Evolutionary conservation across 768 basidiomycete genomes (phyloP).

Genomic region (Boletus vermiculosoides): DNA sequence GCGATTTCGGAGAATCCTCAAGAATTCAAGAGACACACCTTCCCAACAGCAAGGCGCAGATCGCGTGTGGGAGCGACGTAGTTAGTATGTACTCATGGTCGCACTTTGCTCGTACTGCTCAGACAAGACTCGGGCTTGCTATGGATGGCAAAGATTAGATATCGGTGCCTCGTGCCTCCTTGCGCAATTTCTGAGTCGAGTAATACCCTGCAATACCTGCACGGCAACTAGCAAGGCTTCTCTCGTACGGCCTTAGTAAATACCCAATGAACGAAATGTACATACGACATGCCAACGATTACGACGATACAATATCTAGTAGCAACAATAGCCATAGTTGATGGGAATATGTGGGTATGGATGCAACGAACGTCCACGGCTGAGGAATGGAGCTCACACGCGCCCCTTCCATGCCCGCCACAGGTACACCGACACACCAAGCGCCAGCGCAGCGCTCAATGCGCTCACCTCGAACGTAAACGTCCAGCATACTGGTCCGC

Average conservation of each 20-base stretch:
- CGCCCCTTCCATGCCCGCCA: conserved; percentile 65
- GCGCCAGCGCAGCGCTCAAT: conserved; percentile 43
- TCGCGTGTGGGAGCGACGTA: too few species aligned
- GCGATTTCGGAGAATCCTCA: too few species aligned
- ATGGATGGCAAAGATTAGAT: too few species aligned
- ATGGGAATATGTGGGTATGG: neutral
- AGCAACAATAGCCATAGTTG: neutral
- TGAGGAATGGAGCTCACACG: conserved; percentile 35
- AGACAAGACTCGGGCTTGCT: too few species aligned
- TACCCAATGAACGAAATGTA: neutral
- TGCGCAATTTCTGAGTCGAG: neutral
- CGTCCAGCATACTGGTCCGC: conserved; percentile 62
- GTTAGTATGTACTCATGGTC: too few species aligned
- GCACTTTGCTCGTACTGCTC: too few species aligned
- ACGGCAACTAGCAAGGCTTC: too few species aligned
- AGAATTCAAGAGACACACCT: too few species aligned
- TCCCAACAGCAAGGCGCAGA: too few species aligned
- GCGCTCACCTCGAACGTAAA: conserved; percentile 59
- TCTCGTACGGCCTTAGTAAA: too few species aligned
- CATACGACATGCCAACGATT: neutral
- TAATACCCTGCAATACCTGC: neutral
- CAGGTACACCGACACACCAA: conserved; percentile 45
- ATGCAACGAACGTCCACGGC: neutral
- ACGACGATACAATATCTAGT: neutral
- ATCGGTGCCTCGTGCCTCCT: too few species aligned